phyloP scores from a whole-genome alignment of 129 eudicot genomes.

The Chrysanthemum seticuspe region DNA sequence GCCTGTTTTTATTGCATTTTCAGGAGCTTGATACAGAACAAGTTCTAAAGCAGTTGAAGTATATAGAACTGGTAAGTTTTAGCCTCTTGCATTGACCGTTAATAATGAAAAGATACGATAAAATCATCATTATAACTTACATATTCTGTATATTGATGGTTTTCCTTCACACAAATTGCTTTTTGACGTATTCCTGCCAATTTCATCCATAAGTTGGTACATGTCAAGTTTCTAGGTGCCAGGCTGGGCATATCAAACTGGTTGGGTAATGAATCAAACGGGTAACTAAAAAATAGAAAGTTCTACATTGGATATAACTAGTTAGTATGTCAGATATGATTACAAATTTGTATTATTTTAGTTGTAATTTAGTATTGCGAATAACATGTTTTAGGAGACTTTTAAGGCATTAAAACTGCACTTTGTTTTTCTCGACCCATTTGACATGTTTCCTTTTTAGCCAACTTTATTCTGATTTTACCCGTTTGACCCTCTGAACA shows the following conservation, averaged over 20 bases:
- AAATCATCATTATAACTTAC: not conserved
- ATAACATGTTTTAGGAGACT: not conserved
- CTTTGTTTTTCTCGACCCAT: no score
- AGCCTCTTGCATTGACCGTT: not conserved
- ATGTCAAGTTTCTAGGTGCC: not conserved
- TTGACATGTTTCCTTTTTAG: not conserved
- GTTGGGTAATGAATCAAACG: no score
- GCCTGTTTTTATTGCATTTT: slow-evolving; percentile 12
- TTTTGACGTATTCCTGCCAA: not conserved
- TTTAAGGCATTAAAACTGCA: not conserved
- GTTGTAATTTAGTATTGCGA: not conserved
- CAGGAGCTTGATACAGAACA: slow-evolving; percentile 86
- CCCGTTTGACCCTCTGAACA: not conserved
- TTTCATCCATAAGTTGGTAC: not conserved
- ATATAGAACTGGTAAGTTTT: slow-evolving; percentile 79
- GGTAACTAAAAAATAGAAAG: no score
- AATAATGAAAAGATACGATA: not conserved
- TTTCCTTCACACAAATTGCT: not conserved
- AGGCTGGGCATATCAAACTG: no score
- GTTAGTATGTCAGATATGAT: not conserved
- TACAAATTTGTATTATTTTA: not conserved
- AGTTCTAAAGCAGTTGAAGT: slow-evolving; percentile 86
- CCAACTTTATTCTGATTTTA: not conserved
- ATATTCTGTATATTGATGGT: not conserved
- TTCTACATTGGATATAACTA: no score